These are phyloP conservation scores for Tuber indicum DNA, from an alignment of 495 filamentous ascomycete species.

Conservation along the genomic window DNA sequence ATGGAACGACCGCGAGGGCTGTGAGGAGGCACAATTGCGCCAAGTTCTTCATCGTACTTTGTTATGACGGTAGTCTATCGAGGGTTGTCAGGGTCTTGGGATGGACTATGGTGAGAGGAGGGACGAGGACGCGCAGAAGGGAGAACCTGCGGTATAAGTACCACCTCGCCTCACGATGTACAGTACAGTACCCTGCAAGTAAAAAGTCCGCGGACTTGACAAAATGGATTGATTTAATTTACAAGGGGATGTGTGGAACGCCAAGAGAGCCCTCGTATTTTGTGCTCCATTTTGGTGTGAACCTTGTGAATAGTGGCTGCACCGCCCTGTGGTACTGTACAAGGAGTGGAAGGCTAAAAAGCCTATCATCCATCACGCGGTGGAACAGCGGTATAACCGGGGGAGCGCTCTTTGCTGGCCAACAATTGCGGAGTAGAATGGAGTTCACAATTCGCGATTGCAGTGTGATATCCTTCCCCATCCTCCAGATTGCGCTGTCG, in stretches of 20 bases:
- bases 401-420: neutral
- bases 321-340: neutral
- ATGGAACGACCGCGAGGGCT: neutral
- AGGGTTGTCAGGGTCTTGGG: neutral
- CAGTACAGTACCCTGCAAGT: too few relatives aligned
- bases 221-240: too few relatives aligned
- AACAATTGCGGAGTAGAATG: neutral
- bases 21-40: neutral
- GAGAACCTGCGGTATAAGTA: neutral
- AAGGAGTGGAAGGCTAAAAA: neutral
- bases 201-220: too few relatives aligned
- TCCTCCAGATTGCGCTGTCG: neutral
- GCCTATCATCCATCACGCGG: neutral
- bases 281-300: neutral
- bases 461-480: neutral
- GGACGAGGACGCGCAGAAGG: neutral
- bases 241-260: neutral
- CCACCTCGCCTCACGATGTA: neutral
- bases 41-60: neutral
- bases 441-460: neutral
- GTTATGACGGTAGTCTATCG: neutral
- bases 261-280: neutral
- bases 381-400: neutral
- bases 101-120: neutral
- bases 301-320: neutral